phyloP scores from a whole-genome alignment of 139 green algal genomes.

The Desmodesmus armatus region DNA sequence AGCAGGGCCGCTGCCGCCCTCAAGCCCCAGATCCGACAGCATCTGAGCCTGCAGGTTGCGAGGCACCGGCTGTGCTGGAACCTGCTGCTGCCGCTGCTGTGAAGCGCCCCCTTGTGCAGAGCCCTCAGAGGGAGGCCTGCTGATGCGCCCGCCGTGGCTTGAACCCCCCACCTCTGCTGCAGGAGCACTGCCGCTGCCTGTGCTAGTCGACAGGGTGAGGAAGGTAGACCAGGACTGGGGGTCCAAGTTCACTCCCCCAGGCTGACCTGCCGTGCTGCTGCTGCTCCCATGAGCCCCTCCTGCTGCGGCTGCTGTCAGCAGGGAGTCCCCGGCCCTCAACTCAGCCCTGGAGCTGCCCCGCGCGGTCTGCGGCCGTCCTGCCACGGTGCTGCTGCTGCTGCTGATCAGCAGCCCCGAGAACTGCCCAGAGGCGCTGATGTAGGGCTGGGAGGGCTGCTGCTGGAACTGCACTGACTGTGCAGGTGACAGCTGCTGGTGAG shows the following conservation, averaged over 20 bases:
- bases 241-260: constrained; percentile 24
- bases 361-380: constrained; percentile 24
- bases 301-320: not conserved
- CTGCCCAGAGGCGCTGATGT: constrained; percentile 6
- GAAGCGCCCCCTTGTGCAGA: too few relatives aligned
- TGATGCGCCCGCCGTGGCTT: too few relatives aligned
- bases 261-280: not conserved
- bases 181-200: constrained; percentile 1
- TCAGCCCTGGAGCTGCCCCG: constrained; percentile 27
- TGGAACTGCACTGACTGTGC: not conserved
- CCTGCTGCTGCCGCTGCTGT: not conserved
- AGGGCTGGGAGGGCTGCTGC: constrained; percentile 5
- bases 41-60: constrained; percentile 29
- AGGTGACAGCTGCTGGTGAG: not conserved
- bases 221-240: constrained; percentile 45
- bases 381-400: constrained; percentile 28
- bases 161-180: too few relatives aligned
- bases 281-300: not conserved
- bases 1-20: not conserved
- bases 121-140: too few relatives aligned
- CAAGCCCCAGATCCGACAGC: constrained; percentile 40
- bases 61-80: not conserved
- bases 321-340: not conserved
- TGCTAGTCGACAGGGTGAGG: not conserved
- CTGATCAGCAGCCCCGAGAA: constrained; percentile 14